phyloP scores from a whole-genome alignment of 2,329 filamentous ascomycete genomes.

The Harringtonia lauricola region DNA sequence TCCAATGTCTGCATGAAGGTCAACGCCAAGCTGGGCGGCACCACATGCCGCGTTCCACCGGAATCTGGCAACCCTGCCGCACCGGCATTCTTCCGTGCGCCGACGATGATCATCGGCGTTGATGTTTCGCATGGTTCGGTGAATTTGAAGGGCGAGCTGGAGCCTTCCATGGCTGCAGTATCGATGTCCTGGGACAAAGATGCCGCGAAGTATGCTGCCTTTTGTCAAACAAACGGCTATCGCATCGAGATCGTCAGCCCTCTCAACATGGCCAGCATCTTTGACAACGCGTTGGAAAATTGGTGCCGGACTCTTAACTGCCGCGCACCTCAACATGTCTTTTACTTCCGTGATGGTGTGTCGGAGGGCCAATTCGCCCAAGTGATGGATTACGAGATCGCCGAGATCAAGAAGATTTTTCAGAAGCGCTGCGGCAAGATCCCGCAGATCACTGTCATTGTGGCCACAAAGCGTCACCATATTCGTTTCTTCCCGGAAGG shows the following conservation, averaged over 20 bases:
- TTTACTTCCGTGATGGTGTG: constrained; percentile 91
- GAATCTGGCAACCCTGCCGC: constrained; percentile 17
- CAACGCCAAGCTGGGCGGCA: constrained; percentile 87
- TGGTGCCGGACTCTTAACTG: constrained; percentile 47
- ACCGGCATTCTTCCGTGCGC: constrained; percentile 29
- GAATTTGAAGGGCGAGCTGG: constrained; percentile 34
- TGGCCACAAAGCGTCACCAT: constrained; percentile 90
- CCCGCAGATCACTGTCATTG: constrained; percentile 70
- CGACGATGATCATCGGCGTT: constrained; percentile 78
- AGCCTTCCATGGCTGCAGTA: constrained; percentile 76
- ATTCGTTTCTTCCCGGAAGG: constrained; percentile 76
- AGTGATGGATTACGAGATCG: constrained; percentile 69
- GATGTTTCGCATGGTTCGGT: constrained; percentile 81
- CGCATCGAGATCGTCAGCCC: constrained; percentile 68
- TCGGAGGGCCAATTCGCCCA: constrained; percentile 75
- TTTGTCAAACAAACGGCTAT: constrained; percentile 72
- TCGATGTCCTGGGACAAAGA: constrained; percentile 67
- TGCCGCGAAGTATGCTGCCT: constrained; percentile 65
- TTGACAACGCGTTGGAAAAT: constrained; percentile 49
- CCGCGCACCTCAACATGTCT: constrained; percentile 60
- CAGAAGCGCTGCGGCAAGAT: constrained; percentile 16
- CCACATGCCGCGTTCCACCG: constrained; percentile 42
- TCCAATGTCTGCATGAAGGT: constrained; percentile 96
- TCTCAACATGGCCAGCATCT: constrained; percentile 53
- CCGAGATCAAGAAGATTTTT: constrained; percentile 54